Evolutionary conservation across 805 yeast genomes (phyloP), one percentile per base, ranked within the genome.

Genomic region (Sungouiella thailandica): DNA sequence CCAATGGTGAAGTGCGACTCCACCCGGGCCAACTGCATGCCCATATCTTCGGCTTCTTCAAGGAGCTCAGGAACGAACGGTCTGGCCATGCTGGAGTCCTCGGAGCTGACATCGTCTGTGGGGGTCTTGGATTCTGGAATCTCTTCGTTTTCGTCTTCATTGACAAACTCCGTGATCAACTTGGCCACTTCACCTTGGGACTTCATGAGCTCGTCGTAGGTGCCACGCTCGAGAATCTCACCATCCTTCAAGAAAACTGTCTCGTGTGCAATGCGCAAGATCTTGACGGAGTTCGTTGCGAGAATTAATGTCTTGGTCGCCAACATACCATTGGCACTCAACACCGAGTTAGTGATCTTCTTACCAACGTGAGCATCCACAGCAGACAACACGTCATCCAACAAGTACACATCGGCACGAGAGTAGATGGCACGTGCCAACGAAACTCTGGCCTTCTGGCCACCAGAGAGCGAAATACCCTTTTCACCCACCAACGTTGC

Each of bases 351-450:
- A 41, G 74, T 68, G 34, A 78, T 71, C 34, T 68, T 70, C 40
- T 64, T 70, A 28, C 81, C 77, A 31, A 80, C 88, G 50, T 80
- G 80, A 2, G 83, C 77, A 59, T 80, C 88, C 13, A 80, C 88
- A 2, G 87, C 87, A 43, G 82, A 72, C 36, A 80, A 59, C 17
- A 80, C 67, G 50, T 80, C 88, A 58, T 80, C 88, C 34, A 80
- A 44, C 25, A 80, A 50, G 38, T 74, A 72, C 5, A 79, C 62
- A 53, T 79, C 83, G 2, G 73, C 67, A 34, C 78, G 59, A 0
- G 83, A 58, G 49, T 80, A 80, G 4, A 80, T 80, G 0, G 86
- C 84, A 47, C 88, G 69, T 0, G 87, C 87, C 27, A 80, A 58
- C 10, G 80, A 70, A 18, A 80, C 57, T 52, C 88, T 56, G 0